These are phyloP conservation scores for Tylopilus sp. DNA, from an alignment of 768 basidiomycete species.

Conservation along the genomic window DNA sequence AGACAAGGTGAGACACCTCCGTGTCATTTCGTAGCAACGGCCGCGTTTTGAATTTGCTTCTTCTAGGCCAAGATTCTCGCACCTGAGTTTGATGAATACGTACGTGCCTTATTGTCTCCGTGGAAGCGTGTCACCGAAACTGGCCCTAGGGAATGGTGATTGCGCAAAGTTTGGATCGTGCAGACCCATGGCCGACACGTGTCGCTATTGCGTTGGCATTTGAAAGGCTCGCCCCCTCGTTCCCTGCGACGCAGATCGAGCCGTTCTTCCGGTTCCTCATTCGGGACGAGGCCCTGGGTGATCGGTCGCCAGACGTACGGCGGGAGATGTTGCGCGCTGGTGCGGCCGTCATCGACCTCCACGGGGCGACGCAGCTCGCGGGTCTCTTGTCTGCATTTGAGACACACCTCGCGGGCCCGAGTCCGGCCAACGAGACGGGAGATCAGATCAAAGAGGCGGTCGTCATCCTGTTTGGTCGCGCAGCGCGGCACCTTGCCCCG, in stretches of 20 bases:
- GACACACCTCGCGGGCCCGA: constrained; percentile 54
- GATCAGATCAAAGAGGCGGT: constrained; percentile 94
- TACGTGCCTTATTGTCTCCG: constrained; percentile 34
- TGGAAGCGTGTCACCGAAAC: neutral
- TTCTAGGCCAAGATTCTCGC: constrained; percentile 75
- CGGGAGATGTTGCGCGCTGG: constrained; percentile 87
- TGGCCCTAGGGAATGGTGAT: constrained; percentile 83
- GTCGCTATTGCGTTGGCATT: constrained; percentile 71
- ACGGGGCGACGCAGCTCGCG: constrained; percentile 69
- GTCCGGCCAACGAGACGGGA: constrained; percentile 62
- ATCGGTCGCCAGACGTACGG: constrained; percentile 77
- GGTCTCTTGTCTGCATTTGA: constrained; percentile 83
- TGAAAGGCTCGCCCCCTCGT: constrained; percentile 60
- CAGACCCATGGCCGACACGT: constrained; percentile 86
- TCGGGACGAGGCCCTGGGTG: constrained; percentile 82
- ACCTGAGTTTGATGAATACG: constrained; percentile 93
- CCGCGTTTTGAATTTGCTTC: neutral
- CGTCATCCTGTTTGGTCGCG: constrained; percentile 89
- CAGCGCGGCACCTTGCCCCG: constrained; percentile 81
- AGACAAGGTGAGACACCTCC: constrained; percentile 57
- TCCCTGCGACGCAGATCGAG: constrained; percentile 57
- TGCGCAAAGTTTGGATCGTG: constrained; percentile 75
- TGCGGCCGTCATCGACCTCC: constrained; percentile 74
- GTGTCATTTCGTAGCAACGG: neutral
- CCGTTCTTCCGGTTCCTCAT: constrained; percentile 85